These are phyloP conservation scores for Coprinellus micaceus DNA, from an alignment of 768 basidiomycete species.

Conservation along the genomic window DNA sequence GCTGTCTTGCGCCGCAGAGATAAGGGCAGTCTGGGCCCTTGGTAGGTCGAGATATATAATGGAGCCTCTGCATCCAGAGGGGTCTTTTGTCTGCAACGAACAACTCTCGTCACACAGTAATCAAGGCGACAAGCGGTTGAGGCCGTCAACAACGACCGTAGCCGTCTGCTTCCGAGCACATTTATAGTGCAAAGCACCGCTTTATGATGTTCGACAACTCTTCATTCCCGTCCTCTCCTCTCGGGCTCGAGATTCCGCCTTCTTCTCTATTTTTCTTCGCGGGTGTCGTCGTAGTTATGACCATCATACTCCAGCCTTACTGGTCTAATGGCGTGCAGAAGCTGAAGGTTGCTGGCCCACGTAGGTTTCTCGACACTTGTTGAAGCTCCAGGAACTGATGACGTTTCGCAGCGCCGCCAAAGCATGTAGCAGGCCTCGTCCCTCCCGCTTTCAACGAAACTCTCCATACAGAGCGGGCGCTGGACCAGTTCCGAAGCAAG, in stretches of 20 bases:
- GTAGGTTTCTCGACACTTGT: constrained; percentile 47
- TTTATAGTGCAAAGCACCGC: constrained; percentile 2
- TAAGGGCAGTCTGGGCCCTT: not conserved
- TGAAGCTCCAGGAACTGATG: constrained; percentile 11
- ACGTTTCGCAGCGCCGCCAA: constrained; percentile 33
- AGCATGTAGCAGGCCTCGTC: constrained; percentile 50
- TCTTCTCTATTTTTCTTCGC: constrained; percentile 9
- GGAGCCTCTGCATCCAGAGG: not conserved
- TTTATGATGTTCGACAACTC: not conserved
- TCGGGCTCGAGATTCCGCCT: not conserved
- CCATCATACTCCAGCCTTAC: constrained; percentile 66
- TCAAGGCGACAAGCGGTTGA: constrained; percentile 24
- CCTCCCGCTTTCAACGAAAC: constrained; percentile 55
- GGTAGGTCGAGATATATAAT: not conserved
- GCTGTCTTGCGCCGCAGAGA: not conserved
- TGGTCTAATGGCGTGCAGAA: constrained; percentile 68
- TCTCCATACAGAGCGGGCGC: constrained; percentile 55
- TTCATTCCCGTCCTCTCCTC: not conserved
- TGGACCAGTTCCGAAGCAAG: constrained; percentile 73
- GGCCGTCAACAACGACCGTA: constrained; percentile 18
- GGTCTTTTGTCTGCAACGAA: not conserved
- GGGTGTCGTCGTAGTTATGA: constrained; percentile 35
- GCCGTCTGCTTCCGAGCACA: constrained; percentile 6
- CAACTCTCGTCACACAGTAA: not conserved
- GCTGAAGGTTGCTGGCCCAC: constrained; percentile 55